These are phyloP conservation scores for Aspergillus baeticus DNA, from an alignment of 495 filamentous ascomycete genomes.

Conservation along the genomic window DNA sequence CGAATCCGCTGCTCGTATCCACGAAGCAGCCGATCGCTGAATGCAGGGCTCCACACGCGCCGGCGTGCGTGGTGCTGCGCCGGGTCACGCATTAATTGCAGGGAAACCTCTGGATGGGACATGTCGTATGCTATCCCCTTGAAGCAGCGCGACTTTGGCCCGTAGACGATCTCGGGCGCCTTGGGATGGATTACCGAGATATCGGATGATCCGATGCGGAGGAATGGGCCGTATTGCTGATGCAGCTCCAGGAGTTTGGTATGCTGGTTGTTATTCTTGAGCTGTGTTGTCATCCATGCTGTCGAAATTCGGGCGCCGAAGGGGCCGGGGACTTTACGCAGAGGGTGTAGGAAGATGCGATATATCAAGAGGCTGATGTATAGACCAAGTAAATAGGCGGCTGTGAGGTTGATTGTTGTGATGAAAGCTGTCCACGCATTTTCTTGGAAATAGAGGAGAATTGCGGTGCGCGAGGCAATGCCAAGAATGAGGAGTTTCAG, in stretches of 20 bases:
- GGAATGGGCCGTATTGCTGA: slow-evolving; percentile 37
- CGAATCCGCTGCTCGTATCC: slow-evolving; percentile 30
- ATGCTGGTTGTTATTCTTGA: slow-evolving; percentile 24
- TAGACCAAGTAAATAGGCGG: neutral
- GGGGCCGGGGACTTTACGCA: slow-evolving; percentile 43
- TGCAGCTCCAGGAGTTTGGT: slow-evolving; percentile 26
- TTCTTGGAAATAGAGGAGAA: neutral
- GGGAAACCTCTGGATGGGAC: slow-evolving; percentile 16
- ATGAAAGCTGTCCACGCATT: neutral
- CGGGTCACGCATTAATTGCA: slow-evolving; percentile 28
- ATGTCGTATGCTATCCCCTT: slow-evolving; percentile 34
- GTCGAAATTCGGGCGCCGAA: slow-evolving; percentile 34
- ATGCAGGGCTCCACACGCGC: slow-evolving; percentile 34
- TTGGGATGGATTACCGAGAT: slow-evolving; percentile 35
- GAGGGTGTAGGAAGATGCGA: slow-evolving; percentile 38
- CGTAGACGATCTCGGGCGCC: slow-evolving; percentile 20
- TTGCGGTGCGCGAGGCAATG: neutral
- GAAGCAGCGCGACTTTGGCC: slow-evolving; percentile 20
- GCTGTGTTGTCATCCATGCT: slow-evolving; percentile 30
- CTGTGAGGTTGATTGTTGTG: neutral
- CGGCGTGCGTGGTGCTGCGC: slow-evolving; percentile 28
- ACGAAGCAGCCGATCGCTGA: slow-evolving; percentile 23
- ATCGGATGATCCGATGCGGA: slow-evolving; percentile 37
- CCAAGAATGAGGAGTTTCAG: neutral
- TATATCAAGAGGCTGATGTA: slow-evolving; percentile 36